Evolutionary conservation across 805 yeast genomes (phyloP), one percentile per base, ranked within the genome.

Genomic region (Sugiyamaella floridensis): DNA sequence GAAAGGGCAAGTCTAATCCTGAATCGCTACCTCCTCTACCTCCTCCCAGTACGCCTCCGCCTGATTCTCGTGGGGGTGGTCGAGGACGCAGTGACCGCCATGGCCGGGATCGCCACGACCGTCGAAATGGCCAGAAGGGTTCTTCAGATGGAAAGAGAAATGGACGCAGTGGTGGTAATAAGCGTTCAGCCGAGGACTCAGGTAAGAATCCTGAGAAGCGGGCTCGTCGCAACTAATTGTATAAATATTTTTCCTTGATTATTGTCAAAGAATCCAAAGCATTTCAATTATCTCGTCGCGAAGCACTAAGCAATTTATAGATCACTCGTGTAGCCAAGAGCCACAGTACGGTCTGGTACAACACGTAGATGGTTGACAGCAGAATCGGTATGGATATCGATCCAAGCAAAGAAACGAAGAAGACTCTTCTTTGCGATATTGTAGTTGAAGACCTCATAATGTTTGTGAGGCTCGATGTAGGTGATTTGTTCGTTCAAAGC

Each of bases 401-500:
- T 28, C 45, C 45, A 45, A 5, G 45, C 45, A 18, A 50, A 50
- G 9, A 15, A 15, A n/a, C 16, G 15, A 26, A 50, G 42, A 9
- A 50, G 20, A 6, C n/a, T 7, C 6, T 45, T 34, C 41, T 45
- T 50, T 2, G 46, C 32, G 16, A 45, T 12, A 46, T 40, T 46
- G 49, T 50, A 29, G 22, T 22, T 12, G 4, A 22, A 12, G 16
- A 50, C 40, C 9, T 16, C 26, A 19, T 28, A 41, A 8, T 5
- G 26, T 40, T 50, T 43, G 19, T 50, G 47, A 9, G 53, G 49
- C 22, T 40, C 40, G n/a, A 52, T 41, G 22, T 48, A 48, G 40
- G 53, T 54, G 12, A 48, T 45, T 43, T 54, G 56, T 1, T 48
- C 52, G 8, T 37, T 26, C 16, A 12, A 44, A 15, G 49, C 57